Evolutionary conservation across 2,329 filamentous ascomycete species (phyloP).

Genomic region (Colletotrichum tanaceti): DNA sequence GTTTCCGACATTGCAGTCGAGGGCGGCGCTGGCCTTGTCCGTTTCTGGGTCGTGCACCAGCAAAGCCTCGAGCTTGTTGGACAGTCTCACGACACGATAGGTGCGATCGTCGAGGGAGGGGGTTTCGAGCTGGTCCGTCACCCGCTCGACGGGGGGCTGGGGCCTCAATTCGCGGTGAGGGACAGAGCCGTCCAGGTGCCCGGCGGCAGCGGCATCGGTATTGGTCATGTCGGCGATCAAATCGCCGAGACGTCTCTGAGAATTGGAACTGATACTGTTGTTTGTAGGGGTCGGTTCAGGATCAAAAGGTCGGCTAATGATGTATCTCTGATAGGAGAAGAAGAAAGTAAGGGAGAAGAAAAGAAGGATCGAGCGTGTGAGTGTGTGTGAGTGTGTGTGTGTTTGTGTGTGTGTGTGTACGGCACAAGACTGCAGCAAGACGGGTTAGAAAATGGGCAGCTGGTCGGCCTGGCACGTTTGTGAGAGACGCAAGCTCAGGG

Average conservation of each 20-base stretch:
- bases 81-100: conserved; percentile 87
- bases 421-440: conserved; percentile 35
- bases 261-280: not conserved
- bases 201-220: conserved; percentile 41
- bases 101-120: conserved; percentile 85
- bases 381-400: conserved; percentile 11
- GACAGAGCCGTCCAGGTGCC: conserved; percentile 39
- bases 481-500: conserved; percentile 23
- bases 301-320: conserved; percentile 1
- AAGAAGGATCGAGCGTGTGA: conserved; percentile 5
- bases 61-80: conserved; percentile 89
- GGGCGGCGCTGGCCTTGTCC: conserved; percentile 94
- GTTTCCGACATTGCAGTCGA: conserved; percentile 96
- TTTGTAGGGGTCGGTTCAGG: conserved; percentile 1
- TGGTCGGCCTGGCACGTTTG: conserved; percentile 32
- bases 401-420: conserved; percentile 5
- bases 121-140: conserved; percentile 82
- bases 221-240: conserved; percentile 41
- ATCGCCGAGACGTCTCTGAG: conserved; percentile 16
- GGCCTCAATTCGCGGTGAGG: conserved; percentile 47
- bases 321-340: not conserved
- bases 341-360: not conserved
- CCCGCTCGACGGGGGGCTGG: conserved; percentile 49
- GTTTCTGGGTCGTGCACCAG: conserved; percentile 94
- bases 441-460: conserved; percentile 27